A percentile compares a stretch with the other conserved stretches of the same genome.
phyloP scores from a whole-genome alignment of 148 eudicot genomes.

The Cornus suecica region DNA sequence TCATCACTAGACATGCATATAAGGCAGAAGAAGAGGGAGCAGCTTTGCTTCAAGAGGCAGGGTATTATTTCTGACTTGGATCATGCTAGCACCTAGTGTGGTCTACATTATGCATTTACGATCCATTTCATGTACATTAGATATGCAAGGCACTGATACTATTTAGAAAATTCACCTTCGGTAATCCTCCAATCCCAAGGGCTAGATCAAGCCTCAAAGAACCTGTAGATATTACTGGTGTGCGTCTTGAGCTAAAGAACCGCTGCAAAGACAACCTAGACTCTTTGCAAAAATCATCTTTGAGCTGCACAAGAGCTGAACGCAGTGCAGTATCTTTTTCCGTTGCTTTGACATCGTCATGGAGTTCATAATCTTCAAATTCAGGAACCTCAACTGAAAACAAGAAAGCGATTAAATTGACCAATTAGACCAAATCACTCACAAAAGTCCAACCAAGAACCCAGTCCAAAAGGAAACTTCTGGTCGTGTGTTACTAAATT shows the following conservation, averaged over 20 bases:
- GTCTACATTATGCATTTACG: too few relatives aligned
- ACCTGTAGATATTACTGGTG: conserved; percentile 88
- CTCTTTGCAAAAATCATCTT: conserved; percentile 75
- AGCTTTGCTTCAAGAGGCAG: not conserved
- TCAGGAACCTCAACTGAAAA: conserved; percentile 60
- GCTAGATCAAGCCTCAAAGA: conserved; percentile 90
- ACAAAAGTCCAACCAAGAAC: not conserved
- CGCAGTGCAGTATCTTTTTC: conserved; percentile 71
- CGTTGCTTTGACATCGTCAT: conserved; percentile 43
- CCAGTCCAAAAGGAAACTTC: conserved; percentile 1
- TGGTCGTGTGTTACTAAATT: not conserved
- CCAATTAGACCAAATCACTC: not conserved
- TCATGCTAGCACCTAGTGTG: not conserved
- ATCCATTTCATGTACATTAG: too few relatives aligned
- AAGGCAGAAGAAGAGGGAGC: not conserved
- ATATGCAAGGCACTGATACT: not conserved
- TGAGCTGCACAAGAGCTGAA: conserved; percentile 59
- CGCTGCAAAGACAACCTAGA: conserved; percentile 82
- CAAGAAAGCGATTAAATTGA: conserved; percentile 2
- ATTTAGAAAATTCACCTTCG: conserved; percentile 56
- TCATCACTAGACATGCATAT: too few relatives aligned
- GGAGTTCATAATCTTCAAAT: conserved; percentile 52
- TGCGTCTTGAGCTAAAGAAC: conserved; percentile 71
- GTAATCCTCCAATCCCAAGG: conserved; percentile 95
- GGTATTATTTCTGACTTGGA: not conserved